Evolutionary conservation across 768 basidiomycete species (phyloP).

Genomic region (Rhodosporidiobolus odoratus): DNA sequence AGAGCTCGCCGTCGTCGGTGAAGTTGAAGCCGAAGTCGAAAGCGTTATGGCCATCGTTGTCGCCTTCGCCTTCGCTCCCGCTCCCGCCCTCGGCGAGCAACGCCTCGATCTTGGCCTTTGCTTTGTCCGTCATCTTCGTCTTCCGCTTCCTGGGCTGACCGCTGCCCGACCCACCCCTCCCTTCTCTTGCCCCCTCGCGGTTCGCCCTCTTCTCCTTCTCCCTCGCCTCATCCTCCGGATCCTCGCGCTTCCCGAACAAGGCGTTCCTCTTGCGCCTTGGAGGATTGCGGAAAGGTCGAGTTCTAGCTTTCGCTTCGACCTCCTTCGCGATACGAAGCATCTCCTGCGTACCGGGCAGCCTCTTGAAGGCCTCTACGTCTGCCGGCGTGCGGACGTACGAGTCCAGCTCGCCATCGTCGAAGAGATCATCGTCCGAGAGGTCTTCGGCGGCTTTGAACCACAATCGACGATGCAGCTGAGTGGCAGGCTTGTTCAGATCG

Average conservation of each 20-base stretch:
- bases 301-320: neutral
- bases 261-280: neutral
- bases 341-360: neutral
- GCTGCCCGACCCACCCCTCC: neutral
- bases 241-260: neutral
- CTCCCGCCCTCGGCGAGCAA: neutral
- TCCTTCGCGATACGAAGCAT: constrained; percentile 7
- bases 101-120: constrained; percentile 2
- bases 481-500: neutral
- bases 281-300: neutral
- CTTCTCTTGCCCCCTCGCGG: neutral
- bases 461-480: constrained; percentile 9
- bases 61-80: constrained; percentile 11
- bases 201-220: neutral
- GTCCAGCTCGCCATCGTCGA: constrained; percentile 31
- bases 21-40: no score
- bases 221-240: neutral
- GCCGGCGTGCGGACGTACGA: constrained; percentile 7
- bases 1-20: neutral
- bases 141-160: constrained; percentile 2
- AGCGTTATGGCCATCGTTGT: neutral
- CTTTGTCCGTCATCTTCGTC: constrained; percentile 12
- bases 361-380: neutral
- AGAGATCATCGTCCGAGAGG: constrained; percentile 23
- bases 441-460: constrained; percentile 12